Percentiles rank a stretch among this genome's conserved stretches.
These are phyloP conservation scores for Suhomyces kilbournensis DNA, from an alignment of 805 yeast species.

Conservation along the genomic window DNA sequence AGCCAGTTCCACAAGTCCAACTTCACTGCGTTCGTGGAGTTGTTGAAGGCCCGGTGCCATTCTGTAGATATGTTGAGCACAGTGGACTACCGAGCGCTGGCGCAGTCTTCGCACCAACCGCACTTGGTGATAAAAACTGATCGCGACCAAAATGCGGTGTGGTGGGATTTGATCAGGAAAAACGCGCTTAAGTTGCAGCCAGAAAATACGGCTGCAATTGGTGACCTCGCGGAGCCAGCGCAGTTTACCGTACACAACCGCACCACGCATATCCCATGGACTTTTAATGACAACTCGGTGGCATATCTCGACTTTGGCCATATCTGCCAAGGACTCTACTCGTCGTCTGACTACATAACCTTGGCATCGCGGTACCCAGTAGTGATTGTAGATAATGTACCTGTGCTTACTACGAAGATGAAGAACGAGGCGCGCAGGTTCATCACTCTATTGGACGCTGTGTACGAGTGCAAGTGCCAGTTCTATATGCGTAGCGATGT, in stretches of 20 bases:
- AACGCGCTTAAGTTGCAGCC: conserved; percentile 14
- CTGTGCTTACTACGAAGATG: conserved; percentile 52
- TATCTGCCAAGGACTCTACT: conserved; percentile 54
- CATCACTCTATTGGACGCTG: conserved; percentile 64
- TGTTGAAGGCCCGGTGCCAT: conserved; percentile 57
- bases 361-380: conserved; percentile 58
- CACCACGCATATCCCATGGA: conserved; percentile 43
- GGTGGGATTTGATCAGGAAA: conserved; percentile 33
- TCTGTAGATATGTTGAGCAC: conserved; percentile 59
- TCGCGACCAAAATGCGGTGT: conserved; percentile 21
- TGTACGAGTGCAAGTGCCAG: conserved; percentile 65
- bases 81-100: conserved; percentile 50
- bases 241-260: conserved; percentile 57
- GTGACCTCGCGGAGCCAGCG: conserved; percentile 17
- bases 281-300: conserved; percentile 30
- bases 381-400: conserved; percentile 58
- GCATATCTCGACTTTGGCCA: conserved; percentile 52
- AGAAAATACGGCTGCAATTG: background rate
- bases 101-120: conserved; percentile 21
- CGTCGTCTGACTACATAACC: conserved; percentile 70
- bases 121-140: conserved; percentile 30
- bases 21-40: conserved; percentile 54
- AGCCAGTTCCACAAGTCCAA: conserved; percentile 59
- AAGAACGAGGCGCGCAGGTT: conserved; percentile 69
- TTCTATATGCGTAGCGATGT: conserved; percentile 52